phyloP scores from a whole-genome alignment of 805 yeast genomes.

The Saccharomycopsis oosterbeekiorum region DNA sequence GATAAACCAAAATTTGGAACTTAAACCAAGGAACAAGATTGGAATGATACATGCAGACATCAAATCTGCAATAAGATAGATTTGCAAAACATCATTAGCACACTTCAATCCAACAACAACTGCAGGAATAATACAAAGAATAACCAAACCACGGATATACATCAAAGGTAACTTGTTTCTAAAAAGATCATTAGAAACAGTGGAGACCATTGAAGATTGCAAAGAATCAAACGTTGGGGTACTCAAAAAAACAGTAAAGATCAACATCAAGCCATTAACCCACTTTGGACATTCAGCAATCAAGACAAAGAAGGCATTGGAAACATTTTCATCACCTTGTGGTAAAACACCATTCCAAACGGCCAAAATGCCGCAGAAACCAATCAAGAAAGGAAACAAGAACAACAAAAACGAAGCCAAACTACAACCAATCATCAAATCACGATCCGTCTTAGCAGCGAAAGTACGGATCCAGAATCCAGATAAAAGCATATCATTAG shows the following conservation, averaged over 20 bases:
- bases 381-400: constrained; percentile 58
- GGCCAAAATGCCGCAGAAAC: constrained; percentile 77
- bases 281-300: constrained; percentile 69
- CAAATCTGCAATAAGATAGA: constrained; percentile 84
- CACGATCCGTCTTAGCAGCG: constrained; percentile 72
- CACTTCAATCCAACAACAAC: constrained; percentile 74
- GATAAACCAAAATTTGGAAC: constrained; percentile 54
- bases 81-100: constrained; percentile 75
- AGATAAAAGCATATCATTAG: constrained; percentile 82
- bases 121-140: constrained; percentile 75
- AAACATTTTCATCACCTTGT: constrained; percentile 36
- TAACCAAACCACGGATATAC: constrained; percentile 61
- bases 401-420: constrained; percentile 64
- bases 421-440: constrained; percentile 63
- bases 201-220: constrained; percentile 81
- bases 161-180: constrained; percentile 64
- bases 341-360: constrained; percentile 76
- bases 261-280: constrained; percentile 76
- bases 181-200: constrained; percentile 83
- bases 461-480: constrained; percentile 94
- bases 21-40: constrained; percentile 68
- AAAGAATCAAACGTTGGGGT: constrained; percentile 85
- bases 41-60: constrained; percentile 85
- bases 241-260: constrained; percentile 63
- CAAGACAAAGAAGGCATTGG: constrained; percentile 60